Evolutionary conservation across 2,329 filamentous ascomycete species (phyloP).

Genomic region (Cercospora brassicicola): DNA sequence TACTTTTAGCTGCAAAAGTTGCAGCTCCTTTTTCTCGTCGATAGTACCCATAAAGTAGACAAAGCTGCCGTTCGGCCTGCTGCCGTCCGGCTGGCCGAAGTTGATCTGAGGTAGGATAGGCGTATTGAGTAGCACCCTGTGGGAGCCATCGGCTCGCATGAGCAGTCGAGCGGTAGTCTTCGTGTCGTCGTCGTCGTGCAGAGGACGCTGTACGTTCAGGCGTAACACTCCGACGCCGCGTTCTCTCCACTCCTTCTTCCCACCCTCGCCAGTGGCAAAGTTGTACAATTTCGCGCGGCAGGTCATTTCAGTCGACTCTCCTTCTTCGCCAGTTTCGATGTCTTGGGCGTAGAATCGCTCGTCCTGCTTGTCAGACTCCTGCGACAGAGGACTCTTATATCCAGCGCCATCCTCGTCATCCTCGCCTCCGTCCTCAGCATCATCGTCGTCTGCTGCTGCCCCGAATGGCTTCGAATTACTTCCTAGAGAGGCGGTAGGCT

Average conservation of each 20-base stretch:
- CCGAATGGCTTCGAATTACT: slow-evolving; percentile 70
- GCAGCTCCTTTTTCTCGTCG: slow-evolving; percentile 52
- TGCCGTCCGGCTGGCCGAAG: slow-evolving; percentile 65
- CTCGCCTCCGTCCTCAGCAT: slow-evolving; percentile 52
- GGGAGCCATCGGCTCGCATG: slow-evolving; percentile 87
- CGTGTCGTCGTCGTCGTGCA: slow-evolving; percentile 53
- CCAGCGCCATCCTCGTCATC: slow-evolving; percentile 49
- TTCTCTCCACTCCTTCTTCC: slow-evolving; percentile 77
- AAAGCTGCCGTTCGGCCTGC: slow-evolving; percentile 68
- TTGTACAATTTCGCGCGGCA: slow-evolving; percentile 83
- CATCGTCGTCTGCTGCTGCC: slow-evolving; percentile 60
- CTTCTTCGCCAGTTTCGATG: slow-evolving; percentile 84
- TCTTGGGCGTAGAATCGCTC: slow-evolving; percentile 62
- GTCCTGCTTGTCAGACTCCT: slow-evolving; percentile 60
- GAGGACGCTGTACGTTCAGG: slow-evolving; percentile 66
- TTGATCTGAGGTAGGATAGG: slow-evolving; percentile 75
- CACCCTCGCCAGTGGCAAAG: slow-evolving; percentile 58
- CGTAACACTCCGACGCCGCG: slow-evolving; percentile 81
- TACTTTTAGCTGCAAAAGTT: slow-evolving; percentile 60
- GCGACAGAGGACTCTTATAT: slow-evolving; percentile 45
- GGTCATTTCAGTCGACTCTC: slow-evolving; percentile 72
- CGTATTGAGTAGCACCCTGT: slow-evolving; percentile 83
- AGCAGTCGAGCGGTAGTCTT: slow-evolving; percentile 67
- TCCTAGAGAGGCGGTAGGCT: slow-evolving; percentile 48
- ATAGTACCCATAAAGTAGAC: slow-evolving; percentile 64